Base-by-base conservation (phyloP, 257 asterid species). In the Datura wrightii region DNA sequence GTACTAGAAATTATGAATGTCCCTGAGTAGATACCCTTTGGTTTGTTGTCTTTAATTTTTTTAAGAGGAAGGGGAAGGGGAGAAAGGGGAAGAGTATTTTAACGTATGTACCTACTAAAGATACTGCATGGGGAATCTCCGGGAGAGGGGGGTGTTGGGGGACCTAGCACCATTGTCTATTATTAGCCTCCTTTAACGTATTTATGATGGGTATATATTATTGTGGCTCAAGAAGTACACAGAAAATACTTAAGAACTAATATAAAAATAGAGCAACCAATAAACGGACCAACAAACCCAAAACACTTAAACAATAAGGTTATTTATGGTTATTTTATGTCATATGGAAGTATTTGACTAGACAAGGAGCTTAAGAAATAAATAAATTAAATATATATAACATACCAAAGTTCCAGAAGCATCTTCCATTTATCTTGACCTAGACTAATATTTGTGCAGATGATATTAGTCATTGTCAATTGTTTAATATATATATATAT, bases 351-450 rank as follows among this genome's bases (percentile, higher is more conserved):
- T 66, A 66, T 66, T 66, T 66, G 74, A 34, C 74, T 36, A 63
- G 71, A 65, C 10, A 65, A 65, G n/a, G 71, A 34, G n/a, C 44
- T 11, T 34, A 34, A 65, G 44, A 36, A 10, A 34, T 18, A 65
- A 65, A 65, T 65, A 11, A 65, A 4, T 62, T 31, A 31, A 24
- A n/a, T 59, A 59, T 19, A 16, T 58, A 58, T 60, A 19, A 60
- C 15, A 19, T 9, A 60, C 70, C 60, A 18, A 65, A 63, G 41
- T 24, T 62, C 41, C 41, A 31, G 70, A 62, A 62, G 15, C 15
- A 31, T 63, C 70, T 24, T 63, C 70, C 70, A 63, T 63, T 63
- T 31, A 19, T 24, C 70, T 63, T 63, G 70, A 63, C 70, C 70
- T 10, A 31, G 18, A 31, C 42, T 62, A 34, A 24, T 62, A 10